Evolutionary conservation across 2,329 filamentous ascomycete species (phyloP), one percentile per base, ranked within the genome.

Genomic region (Penicillium sp.): DNA sequence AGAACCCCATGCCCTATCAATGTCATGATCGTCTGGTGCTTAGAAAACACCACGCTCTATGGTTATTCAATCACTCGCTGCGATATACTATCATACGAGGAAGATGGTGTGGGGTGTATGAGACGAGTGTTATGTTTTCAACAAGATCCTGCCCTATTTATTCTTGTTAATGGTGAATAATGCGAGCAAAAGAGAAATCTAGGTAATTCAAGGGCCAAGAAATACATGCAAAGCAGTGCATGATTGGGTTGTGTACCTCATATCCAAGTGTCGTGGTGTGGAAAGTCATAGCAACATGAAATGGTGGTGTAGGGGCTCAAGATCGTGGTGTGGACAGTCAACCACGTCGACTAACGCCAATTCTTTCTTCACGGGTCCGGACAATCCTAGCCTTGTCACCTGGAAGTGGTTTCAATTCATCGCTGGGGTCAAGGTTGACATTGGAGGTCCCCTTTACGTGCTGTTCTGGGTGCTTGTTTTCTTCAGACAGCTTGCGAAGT

Each of bases 351-450:
- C 55, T 64, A 37, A 74, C 57, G n/a, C 75, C 74, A 61, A 79
- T 79, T 51, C 77, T 69, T 60, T 79, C 77, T 60, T 79, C 77
- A 4, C 77, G 69, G 18, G 72, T 75, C 37, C 78, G 70, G 55
- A 79, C 74, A 60, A 79, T 79, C 54, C 76, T 68, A 32, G 77
- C 76, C 62, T 78, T 79, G 56, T 80, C 78, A 0, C 77, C 78
- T 1, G 78, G 78, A 43, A 80, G 65, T 16, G 78, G 78, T 62
- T 79, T 80, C 65, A 80, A 61, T 58, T 80, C 78, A 68, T 80
- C 78, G 56, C 74, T 80, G 5, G 78, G 78, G 66, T 80, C 78
- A 43, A 74, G 63, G 20, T 66, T 68, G 29, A 56, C 53, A 52
- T 66, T 69, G 40, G 62, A 57, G 42, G 47, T 63, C 24, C 58